Evolutionary conservation across 108 stramenopile species (phyloP), one percentile per base, ranked within the genome.

Genomic region (Nannochloropsis gaditana): DNA sequence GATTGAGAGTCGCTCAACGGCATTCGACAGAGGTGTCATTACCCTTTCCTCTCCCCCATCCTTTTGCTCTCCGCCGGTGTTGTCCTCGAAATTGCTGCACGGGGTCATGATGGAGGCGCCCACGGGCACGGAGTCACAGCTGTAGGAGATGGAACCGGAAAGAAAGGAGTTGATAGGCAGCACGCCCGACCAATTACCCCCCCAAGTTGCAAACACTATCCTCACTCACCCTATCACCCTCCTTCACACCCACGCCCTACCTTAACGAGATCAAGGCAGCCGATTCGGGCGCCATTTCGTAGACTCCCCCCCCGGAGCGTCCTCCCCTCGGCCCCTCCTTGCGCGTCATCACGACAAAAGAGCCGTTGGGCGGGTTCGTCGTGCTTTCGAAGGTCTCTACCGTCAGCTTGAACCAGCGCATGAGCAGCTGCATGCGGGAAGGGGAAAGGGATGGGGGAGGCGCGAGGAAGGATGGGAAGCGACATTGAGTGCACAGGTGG

Each of bases 281-380:
- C 15, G 59, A 73, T n/a, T 73, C 59, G 8, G 59, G 59, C 59
- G 59, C 59, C 59, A 73, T 73, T 8, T 73, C 59, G 59, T 73
- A 73, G 19, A 73, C 59, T 3, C 59, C 59, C 8, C 59, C 59
- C 59, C 59, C 59, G 19, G 59, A 73, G 19, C 59, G 15, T n/a
- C 59, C 59, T 73, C 59, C 59, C 8, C 19, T n/a, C 59, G 59
- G 59, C 4, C 59, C 59, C 59, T 73, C 59, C 59, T 73, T 86
- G 44, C 88, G 88, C 83, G 89, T 87, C 90, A 90, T 87, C 41
- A 89, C 86, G 15, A 90, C 90, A 43, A 89, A 84, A 84, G 82
- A 84, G 15, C 89, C 90, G 50, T 90, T 90, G 41, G 83, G 89
- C 43, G 90, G 90, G 86, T 90, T 90, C 42, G 81, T 42, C n/a